A percentile compares a stretch with the other conserved stretches of the same genome.
Evolutionary conservation across 768 basidiomycete species (phyloP).

Genomic region (Amanita muscaria): DNA sequence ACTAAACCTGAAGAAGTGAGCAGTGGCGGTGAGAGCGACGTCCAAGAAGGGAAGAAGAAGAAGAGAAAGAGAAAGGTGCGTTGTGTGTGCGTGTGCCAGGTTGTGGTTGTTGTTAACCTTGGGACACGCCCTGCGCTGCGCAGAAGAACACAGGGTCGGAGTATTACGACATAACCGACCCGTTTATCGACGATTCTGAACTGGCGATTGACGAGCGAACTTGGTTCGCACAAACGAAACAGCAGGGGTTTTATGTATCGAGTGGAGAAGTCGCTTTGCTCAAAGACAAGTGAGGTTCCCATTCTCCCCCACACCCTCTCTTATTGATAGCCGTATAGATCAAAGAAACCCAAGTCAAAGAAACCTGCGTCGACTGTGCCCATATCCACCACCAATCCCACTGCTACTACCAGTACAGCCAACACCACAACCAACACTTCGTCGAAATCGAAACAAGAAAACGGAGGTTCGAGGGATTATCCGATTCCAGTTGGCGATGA

Average conservation of each 20-base stretch:
- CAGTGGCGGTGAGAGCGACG: slow-evolving; percentile 51
- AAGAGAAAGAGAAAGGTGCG: slow-evolving; percentile 31
- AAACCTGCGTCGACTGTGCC: too few relatives aligned
- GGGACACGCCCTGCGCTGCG: too few relatives aligned
- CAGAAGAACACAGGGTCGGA: slow-evolving; percentile 50
- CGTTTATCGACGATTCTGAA: slow-evolving; percentile 98
- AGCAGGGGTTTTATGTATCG: slow-evolving; percentile 89
- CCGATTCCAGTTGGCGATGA: slow-evolving; percentile 35
- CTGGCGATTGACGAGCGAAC: slow-evolving; percentile 84
- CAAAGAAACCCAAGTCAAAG: slow-evolving; percentile 68
- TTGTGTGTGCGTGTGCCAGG: too few relatives aligned
- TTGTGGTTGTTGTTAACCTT: too few relatives aligned
- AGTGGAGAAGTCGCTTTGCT: slow-evolving; percentile 80
- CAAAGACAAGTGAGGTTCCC: slow-evolving; percentile 52
- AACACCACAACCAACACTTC: neutral
- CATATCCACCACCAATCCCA: too few relatives aligned
- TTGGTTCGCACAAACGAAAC: slow-evolving; percentile 85
- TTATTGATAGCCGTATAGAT: slow-evolving; percentile 21
- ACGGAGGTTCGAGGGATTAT: slow-evolving; percentile 39
- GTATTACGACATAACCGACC: slow-evolving; percentile 87
- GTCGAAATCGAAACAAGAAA: slow-evolving; percentile 11
- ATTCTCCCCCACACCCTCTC: slow-evolving; percentile 5
- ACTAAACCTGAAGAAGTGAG: slow-evolving; percentile 19
- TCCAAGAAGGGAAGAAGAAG: slow-evolving; percentile 18
- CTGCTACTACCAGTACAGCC: slow-evolving; percentile 13